Conservation (phyloP, 345 rosid genomes). For the Erysimum cheiranthoides region DNA sequence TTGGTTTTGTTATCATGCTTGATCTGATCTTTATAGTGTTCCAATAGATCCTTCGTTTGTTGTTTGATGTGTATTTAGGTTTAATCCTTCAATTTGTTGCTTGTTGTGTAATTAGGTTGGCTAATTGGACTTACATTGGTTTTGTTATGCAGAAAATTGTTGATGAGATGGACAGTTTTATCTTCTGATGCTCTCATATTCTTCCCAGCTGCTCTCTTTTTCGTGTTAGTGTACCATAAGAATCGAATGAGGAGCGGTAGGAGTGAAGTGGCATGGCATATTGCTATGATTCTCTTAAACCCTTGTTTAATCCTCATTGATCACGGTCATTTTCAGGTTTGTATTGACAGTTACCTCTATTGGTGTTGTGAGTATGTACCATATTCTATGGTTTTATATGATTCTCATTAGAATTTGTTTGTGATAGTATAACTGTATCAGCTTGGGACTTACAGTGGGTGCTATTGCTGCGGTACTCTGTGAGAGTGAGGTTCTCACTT, state of each 20-base stretch:
- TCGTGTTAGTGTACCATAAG: slow-evolving; percentile 57
- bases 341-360: slow-evolving; percentile 4
- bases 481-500: slow-evolving; percentile 63
- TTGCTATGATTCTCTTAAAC: slow-evolving; percentile 68
- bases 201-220: slow-evolving; percentile 80
- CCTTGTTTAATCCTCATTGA: slow-evolving; percentile 89
- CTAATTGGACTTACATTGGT: slow-evolving; percentile 25
- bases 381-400: slow-evolving; percentile 10
- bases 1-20: slow-evolving; percentile 16
- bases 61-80: too few relatives aligned
- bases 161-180: slow-evolving; percentile 94
- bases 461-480: slow-evolving; percentile 85
- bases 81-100: neutral
- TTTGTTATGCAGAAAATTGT: slow-evolving; percentile 66
- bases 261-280: slow-evolving; percentile 74
- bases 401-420: slow-evolving; percentile 37
- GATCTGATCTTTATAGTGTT: neutral
- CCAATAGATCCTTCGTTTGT: neutral
- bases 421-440: slow-evolving; percentile 90
- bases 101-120: neutral
- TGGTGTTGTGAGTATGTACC: neutral
- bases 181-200: slow-evolving; percentile 78
- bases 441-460: slow-evolving; percentile 82
- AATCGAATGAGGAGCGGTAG: slow-evolving; percentile 29
- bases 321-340: slow-evolving; percentile 99